A percentile compares a stretch with the other conserved stretches of the same genome.
Conservation (phyloP, 192 early-diverging fungal species). For the Entomortierella beljakovae region DNA sequence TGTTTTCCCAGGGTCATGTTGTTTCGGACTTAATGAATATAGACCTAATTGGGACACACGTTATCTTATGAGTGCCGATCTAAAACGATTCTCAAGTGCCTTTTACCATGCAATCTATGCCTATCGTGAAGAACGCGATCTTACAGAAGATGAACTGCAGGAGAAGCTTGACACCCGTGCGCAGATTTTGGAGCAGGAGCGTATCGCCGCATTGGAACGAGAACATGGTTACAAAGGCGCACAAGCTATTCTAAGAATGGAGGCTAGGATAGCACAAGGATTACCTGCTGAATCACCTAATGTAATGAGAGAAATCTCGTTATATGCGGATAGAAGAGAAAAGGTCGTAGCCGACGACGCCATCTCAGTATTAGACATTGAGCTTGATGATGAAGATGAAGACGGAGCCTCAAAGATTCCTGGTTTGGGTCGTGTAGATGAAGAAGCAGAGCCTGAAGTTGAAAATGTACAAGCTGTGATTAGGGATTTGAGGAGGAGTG, state of each 20-base stretch:
- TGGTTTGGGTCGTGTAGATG: constrained; percentile 26
- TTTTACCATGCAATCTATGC: constrained; percentile 53
- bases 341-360: constrained; percentile 50
- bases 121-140: constrained; percentile 46
- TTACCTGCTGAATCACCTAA: constrained; percentile 46
- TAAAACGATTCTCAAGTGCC: constrained; percentile 25
- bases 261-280: constrained; percentile 42
- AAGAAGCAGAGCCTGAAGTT: constrained; percentile 37
- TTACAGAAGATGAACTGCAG: constrained; percentile 36
- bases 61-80: constrained; percentile 29
- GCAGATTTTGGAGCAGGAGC: constrained; percentile 24
- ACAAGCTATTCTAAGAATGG: constrained; percentile 43
- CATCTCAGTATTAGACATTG: constrained; percentile 40
- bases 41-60: constrained; percentile 47
- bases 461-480: constrained; percentile 36
- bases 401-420: constrained; percentile 14
- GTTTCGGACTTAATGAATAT: constrained; percentile 41
- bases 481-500: constrained; percentile 29
- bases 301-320: constrained; percentile 29
- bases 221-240: constrained; percentile 33
- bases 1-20: constrained; percentile 40
- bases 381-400: constrained; percentile 40
- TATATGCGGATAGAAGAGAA: constrained; percentile 43
- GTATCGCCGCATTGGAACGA: constrained; percentile 37
- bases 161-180: constrained; percentile 27